These are phyloP conservation scores for Vigna hirtella DNA, from an alignment of 306 rosid species.

Conservation along the genomic window DNA sequence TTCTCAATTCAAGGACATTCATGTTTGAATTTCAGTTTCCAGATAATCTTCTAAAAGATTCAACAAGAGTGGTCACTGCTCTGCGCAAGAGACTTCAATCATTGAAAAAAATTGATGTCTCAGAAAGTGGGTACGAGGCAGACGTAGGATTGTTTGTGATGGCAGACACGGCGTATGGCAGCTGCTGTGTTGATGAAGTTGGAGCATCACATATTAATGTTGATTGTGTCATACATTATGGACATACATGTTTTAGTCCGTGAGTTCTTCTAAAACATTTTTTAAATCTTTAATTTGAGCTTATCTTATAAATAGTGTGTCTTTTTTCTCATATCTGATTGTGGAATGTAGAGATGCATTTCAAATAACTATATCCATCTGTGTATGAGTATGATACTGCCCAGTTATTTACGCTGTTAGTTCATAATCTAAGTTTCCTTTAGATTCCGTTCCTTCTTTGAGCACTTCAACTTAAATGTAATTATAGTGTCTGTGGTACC, in stretches of 20 bases:
- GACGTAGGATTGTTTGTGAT: slow-evolving; percentile 68
- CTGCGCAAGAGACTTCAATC: slow-evolving; percentile 57
- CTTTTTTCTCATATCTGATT: slow-evolving; percentile 19
- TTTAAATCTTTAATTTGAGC: background rate
- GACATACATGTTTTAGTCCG: slow-evolving; percentile 94
- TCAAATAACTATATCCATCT: slow-evolving; percentile 1
- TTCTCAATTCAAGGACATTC: background rate
- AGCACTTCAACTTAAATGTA: background rate
- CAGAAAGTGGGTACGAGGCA: slow-evolving; percentile 36
- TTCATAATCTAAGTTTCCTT: slow-evolving; percentile 29
- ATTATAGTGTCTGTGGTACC: background rate
- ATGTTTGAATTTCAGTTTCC: slow-evolving; percentile 68
- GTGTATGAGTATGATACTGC: slow-evolving; percentile 6
- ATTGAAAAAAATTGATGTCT: slow-evolving; percentile 39
- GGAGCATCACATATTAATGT: slow-evolving; percentile 85
- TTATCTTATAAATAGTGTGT: slow-evolving; percentile 2
- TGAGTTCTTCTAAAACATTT: slow-evolving; percentile 49
- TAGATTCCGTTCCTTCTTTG: background rate
- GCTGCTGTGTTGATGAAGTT: slow-evolving; percentile 94
- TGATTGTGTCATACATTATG: slow-evolving; percentile 85
- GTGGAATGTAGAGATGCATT: slow-evolving; percentile 10
- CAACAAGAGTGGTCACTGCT: slow-evolving; percentile 68
- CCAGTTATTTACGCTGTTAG: background rate
- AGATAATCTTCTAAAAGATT: slow-evolving; percentile 77
- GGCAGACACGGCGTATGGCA: slow-evolving; percentile 94